Conservation (phyloP, 202 grass and related monocot genomes). For the Elaeis oleifera region DNA sequence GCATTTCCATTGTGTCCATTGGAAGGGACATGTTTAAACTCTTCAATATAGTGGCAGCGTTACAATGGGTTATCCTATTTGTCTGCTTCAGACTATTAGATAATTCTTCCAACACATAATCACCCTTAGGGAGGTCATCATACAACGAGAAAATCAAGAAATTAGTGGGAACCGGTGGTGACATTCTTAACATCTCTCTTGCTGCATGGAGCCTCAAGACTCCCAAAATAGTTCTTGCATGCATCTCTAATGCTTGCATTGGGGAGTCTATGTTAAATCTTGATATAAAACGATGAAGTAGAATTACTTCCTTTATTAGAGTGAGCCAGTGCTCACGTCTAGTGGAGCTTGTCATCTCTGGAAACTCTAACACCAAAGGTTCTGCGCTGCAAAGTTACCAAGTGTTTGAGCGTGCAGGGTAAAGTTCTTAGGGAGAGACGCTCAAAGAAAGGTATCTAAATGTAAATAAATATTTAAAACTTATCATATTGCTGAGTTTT, state of each 20-base stretch:
- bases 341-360: slow-evolving; percentile 85
- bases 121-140: slow-evolving; percentile 74
- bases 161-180: slow-evolving; percentile 50
- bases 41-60: slow-evolving; percentile 68
- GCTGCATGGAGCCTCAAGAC: slow-evolving; percentile 82
- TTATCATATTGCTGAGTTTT: too few relatives aligned
- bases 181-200: slow-evolving; percentile 81
- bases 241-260: slow-evolving; percentile 54
- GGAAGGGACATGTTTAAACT: slow-evolving; percentile 42
- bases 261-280: slow-evolving; percentile 52
- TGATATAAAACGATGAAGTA: slow-evolving; percentile 66
- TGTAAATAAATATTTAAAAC: too few relatives aligned
- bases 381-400: slow-evolving; percentile 44
- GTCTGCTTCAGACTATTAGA: slow-evolving; percentile 63
- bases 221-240: slow-evolving; percentile 64
- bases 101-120: slow-evolving; percentile 71
- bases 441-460: too few relatives aligned
- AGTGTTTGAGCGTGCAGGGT: neutral
- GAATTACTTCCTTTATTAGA: slow-evolving; percentile 63
- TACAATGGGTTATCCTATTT: slow-evolving; percentile 45
- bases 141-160: slow-evolving; percentile 78
- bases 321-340: slow-evolving; percentile 83
- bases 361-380: slow-evolving; percentile 77
- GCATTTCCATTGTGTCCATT: slow-evolving; percentile 22
- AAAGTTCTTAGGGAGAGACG: too few relatives aligned